Evolutionary conservation across 371 early-diverging fungal genomes (phyloP).

Genomic region (Circinella minor): DNA sequence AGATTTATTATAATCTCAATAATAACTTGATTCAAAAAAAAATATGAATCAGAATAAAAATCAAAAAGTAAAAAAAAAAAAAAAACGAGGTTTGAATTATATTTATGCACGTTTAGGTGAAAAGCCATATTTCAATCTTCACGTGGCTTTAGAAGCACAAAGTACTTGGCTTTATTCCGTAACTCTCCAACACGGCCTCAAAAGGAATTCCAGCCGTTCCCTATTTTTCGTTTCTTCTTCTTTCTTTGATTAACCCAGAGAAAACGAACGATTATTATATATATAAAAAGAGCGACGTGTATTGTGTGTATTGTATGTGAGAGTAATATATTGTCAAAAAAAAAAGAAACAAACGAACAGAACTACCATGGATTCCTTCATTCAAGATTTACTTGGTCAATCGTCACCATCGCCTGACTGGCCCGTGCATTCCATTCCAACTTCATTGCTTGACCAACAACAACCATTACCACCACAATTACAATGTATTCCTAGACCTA

Average conservation of each 20-base stretch:
- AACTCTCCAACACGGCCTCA: background rate
- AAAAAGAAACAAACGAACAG: background rate
- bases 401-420: background rate
- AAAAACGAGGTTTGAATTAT: background rate
- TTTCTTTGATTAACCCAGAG: background rate
- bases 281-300: too few species aligned
- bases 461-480: conserved; percentile 3
- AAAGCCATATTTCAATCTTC: conserved; percentile 2
- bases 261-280: too few species aligned
- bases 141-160: background rate
- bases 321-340: background rate
- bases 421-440: conserved; percentile 1
- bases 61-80: background rate
- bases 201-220: background rate
- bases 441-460: background rate
- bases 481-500: conserved; percentile 5
- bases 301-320: too few species aligned
- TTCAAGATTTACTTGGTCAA: conserved; percentile 4
- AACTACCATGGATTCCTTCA: background rate
- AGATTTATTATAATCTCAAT: too few species aligned
- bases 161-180: background rate
- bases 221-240: background rate
- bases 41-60: too few species aligned
- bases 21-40: too few species aligned
- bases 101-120: background rate